phyloP scores from a whole-genome alignment of 805 yeast genomes.

The Candida manassasensis region DNA sequence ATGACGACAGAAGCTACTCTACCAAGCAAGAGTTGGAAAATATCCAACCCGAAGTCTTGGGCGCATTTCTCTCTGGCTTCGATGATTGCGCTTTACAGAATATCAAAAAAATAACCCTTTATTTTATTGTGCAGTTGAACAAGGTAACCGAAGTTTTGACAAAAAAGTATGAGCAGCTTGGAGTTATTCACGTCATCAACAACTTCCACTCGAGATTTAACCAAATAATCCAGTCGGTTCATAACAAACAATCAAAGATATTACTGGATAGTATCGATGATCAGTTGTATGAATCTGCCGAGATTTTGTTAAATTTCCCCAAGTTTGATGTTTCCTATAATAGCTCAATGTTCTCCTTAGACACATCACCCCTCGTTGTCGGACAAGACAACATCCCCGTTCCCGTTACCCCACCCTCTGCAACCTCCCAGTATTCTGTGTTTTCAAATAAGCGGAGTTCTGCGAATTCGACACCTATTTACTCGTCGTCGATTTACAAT shows the following conservation, averaged over 20 bases:
- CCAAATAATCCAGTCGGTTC: constrained; percentile 14
- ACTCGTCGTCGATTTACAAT: constrained; percentile 4
- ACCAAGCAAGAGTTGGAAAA: constrained; percentile 37
- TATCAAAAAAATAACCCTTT: constrained; percentile 38
- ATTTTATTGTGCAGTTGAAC: constrained; percentile 40
- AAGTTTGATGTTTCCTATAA: constrained; percentile 4
- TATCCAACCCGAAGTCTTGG: constrained; percentile 33
- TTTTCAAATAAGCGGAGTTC: constrained; percentile 26
- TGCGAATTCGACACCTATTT: constrained; percentile 8
- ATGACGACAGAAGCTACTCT: constrained; percentile 1
- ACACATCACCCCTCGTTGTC: constrained; percentile 4
- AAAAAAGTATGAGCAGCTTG: constrained; percentile 47
- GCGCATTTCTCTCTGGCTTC: constrained; percentile 48
- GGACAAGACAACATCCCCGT: constrained; percentile 4
- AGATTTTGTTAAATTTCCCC: constrained; percentile 23
- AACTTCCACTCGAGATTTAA: constrained; percentile 14
- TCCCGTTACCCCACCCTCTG: constrained; percentile 40
- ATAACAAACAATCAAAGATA: constrained; percentile 19
- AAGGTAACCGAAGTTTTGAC: constrained; percentile 48
- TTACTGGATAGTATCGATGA: constrained; percentile 11
- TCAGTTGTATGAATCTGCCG: constrained; percentile 20
- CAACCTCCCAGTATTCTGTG: constrained; percentile 36
- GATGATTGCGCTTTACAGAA: constrained; percentile 37
- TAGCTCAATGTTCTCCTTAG: constrained; percentile 1
- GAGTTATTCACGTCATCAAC: constrained; percentile 47